Conservation (phyloP, 768 basidiomycete genomes). For the Tephrocybe rancida region DNA sequence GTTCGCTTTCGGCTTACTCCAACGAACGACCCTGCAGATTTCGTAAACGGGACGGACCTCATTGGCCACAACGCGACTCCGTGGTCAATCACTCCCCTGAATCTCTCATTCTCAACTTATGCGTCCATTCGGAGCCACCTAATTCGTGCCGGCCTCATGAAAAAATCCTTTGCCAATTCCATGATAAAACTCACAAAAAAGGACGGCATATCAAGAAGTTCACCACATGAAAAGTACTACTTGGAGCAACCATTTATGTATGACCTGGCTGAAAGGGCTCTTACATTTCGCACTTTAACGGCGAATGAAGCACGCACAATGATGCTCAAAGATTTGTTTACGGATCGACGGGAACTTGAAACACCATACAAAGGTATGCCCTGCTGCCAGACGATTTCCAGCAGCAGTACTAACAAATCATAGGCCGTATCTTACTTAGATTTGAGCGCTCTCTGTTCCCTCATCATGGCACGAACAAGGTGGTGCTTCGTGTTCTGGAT, state of each 20-base stretch:
- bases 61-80: background rate
- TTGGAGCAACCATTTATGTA: constrained; percentile 1
- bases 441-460: constrained; percentile 1
- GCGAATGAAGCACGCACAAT: background rate
- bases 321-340: background rate
- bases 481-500: background rate
- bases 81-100: background rate
- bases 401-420: too few relatives aligned
- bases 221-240: background rate
- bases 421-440: background rate
- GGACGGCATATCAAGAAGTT: background rate
- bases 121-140: background rate
- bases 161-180: background rate
- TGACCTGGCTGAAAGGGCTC: background rate
- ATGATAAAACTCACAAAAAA: background rate
- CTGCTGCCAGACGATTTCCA: background rate
- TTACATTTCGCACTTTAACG: background rate
- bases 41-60: constrained; percentile 1
- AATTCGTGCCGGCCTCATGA: background rate
- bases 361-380: background rate
- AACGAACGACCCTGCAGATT: background rate
- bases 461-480: background rate
- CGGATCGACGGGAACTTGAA: background rate
- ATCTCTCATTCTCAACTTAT: background rate
- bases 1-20: constrained; percentile 12